Percentiles rank a stretch among this genome's conserved stretches.
phyloP scores from a whole-genome alignment of 2,329 filamentous ascomycete species.

The Diaporthe ampelina region DNA sequence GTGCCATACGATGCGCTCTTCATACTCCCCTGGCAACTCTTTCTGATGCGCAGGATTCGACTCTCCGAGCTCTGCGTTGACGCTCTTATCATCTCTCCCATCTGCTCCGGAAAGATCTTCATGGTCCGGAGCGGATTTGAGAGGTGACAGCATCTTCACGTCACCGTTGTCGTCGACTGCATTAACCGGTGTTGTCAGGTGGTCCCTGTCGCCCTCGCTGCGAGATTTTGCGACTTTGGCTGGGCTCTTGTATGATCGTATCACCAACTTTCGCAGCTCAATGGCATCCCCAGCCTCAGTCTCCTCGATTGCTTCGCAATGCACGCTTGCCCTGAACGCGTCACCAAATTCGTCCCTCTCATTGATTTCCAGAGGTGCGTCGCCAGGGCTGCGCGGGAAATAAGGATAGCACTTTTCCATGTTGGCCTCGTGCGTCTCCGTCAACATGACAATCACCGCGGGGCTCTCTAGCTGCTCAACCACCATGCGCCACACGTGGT shows the following conservation, averaged over 20 bases:
- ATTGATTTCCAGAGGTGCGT: slow-evolving; percentile 70
- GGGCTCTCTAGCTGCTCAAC: slow-evolving; percentile 80
- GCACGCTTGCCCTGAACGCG: slow-evolving; percentile 77
- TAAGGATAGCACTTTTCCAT: slow-evolving; percentile 91
- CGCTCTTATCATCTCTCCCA: slow-evolving; percentile 24
- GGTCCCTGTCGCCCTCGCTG: slow-evolving; percentile 8
- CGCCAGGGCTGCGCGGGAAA: slow-evolving; percentile 74
- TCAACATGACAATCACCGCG: slow-evolving; percentile 94
- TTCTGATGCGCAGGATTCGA: slow-evolving; percentile 41
- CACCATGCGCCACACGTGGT: slow-evolving; percentile 96
- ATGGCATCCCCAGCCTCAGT: slow-evolving; percentile 68
- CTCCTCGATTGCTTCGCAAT: slow-evolving; percentile 74
- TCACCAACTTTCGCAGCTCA: slow-evolving; percentile 80
- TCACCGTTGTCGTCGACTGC: slow-evolving; percentile 39
- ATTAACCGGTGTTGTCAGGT: not conserved
- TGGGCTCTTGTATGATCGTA: slow-evolving; percentile 59
- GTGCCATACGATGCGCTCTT: slow-evolving; percentile 82
- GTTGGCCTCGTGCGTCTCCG: slow-evolving; percentile 83
- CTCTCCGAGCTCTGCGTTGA: slow-evolving; percentile 20
- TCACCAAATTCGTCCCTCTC: slow-evolving; percentile 75
- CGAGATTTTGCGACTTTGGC: slow-evolving; percentile 13
- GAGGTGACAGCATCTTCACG: slow-evolving; percentile 42
- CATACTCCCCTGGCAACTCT: slow-evolving; percentile 48
- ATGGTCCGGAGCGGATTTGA: slow-evolving; percentile 12
- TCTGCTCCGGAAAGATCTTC: not conserved